Evolutionary conservation across 1,284 basidiomycete genomes (phyloP).

Genomic region (Cryptococcus jaspeensis): DNA sequence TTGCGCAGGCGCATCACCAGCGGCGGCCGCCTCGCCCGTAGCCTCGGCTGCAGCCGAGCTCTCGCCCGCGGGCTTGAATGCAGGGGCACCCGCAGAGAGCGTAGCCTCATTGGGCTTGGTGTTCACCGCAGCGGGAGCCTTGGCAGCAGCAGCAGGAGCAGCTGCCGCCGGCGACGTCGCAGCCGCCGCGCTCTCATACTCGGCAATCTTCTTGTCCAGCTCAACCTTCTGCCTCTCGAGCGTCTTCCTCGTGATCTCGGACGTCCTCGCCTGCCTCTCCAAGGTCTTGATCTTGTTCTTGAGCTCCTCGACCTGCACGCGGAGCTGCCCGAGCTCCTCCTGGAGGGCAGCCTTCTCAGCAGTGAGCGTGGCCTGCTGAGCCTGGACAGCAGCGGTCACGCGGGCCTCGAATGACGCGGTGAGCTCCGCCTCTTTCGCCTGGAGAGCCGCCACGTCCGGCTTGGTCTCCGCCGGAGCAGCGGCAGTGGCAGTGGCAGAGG

Average conservation of each 20-base stretch:
- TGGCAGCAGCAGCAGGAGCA: constrained; percentile 5
- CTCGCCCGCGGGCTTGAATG: neutral
- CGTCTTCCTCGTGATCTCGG: constrained; percentile 44
- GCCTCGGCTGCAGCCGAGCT: neutral
- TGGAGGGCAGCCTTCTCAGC: constrained; percentile 11
- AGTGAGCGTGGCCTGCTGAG: neutral
- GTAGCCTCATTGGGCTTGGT: constrained; percentile 5
- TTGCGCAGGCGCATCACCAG: neutral
- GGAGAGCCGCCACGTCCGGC: constrained; percentile 16
- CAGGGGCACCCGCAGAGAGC: constrained; percentile 6
- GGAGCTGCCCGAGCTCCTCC: constrained; percentile 25
- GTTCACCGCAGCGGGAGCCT: constrained; percentile 8
- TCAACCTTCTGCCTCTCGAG: constrained; percentile 38
- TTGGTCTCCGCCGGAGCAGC: neutral
- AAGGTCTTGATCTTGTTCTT: constrained; percentile 38
- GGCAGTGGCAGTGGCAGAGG: constrained; percentile 8
- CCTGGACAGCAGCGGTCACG: constrained; percentile 21
- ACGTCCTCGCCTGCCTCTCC: constrained; percentile 39
- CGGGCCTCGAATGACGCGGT: constrained; percentile 22
- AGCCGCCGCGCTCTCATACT: neutral
- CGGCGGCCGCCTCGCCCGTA: constrained; percentile 1
- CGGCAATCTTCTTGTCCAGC: constrained; percentile 36
- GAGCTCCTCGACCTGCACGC: constrained; percentile 31
- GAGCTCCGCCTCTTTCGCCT: constrained; percentile 30
- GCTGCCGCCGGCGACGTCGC: neutral